Conservation (phyloP, 176 grass and related monocot genomes). For the Elymus sibiricus region DNA sequence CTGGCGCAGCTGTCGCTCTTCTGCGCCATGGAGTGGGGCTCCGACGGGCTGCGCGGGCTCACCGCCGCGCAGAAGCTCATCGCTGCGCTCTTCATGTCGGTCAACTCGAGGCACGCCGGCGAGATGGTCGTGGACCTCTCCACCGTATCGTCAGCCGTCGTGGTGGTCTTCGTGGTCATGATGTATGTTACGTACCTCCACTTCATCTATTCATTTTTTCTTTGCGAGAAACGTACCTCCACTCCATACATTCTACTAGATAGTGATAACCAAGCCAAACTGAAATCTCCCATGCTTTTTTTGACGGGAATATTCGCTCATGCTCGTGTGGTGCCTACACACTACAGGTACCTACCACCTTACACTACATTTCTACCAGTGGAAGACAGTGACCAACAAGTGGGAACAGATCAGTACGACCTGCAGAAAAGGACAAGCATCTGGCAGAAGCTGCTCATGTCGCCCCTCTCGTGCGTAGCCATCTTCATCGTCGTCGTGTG, state of each 20-base stretch:
- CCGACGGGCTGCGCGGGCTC: conserved; percentile 45
- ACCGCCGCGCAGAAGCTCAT: conserved; percentile 55
- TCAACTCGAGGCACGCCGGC: conserved; percentile 74
- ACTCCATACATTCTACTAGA: background rate
- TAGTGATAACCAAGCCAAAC: no score
- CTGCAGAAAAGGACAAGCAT: conserved; percentile 11
- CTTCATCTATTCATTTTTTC: background rate
- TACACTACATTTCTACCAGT: conserved; percentile 49
- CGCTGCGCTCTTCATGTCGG: conserved; percentile 53
- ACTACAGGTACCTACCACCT: conserved; percentile 60
- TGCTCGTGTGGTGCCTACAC: background rate
- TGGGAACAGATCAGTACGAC: background rate
- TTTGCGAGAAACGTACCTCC: no score
- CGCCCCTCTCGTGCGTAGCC: conserved; percentile 46
- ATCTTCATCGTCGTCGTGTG: conserved; percentile 58
- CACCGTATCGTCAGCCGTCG: conserved; percentile 40
- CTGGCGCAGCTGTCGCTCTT: conserved; percentile 47
- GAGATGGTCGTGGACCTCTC: conserved; percentile 61
- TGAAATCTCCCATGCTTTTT: no score
- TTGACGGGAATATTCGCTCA: no score
- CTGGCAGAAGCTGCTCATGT: conserved; percentile 44
- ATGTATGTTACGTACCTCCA: conserved; percentile 47
- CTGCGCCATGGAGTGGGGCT: conserved; percentile 69
- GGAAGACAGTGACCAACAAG: conserved; percentile 1
- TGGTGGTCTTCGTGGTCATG: conserved; percentile 72